phyloP scores from a whole-genome alignment of 2,329 filamentous ascomycete species.

The Penicillium sp. region DNA sequence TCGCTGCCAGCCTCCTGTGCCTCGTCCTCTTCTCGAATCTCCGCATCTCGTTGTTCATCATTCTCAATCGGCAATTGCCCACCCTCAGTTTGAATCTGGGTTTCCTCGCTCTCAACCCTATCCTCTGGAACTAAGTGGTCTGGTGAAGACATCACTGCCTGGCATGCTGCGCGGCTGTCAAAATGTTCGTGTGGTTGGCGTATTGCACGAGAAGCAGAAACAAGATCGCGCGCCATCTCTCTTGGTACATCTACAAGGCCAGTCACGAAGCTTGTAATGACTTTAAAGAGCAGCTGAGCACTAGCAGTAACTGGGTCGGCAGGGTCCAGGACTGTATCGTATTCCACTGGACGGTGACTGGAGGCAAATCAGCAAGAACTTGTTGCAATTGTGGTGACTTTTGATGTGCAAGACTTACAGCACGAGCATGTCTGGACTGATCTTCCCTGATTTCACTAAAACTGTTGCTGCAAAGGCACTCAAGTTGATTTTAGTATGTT shows the following conservation, averaged over 20 bases:
- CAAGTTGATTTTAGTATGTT: constrained; percentile 63
- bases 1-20: background rate
- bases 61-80: background rate
- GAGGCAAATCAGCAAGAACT: constrained; percentile 1
- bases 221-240: constrained; percentile 44
- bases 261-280: constrained; percentile 77
- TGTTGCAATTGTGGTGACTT: constrained; percentile 23
- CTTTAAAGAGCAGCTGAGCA: constrained; percentile 74
- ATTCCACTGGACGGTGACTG: constrained; percentile 60
- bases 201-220: constrained; percentile 52
- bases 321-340: constrained; percentile 75
- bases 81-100: background rate
- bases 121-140: constrained; percentile 37
- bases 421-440: constrained; percentile 71
- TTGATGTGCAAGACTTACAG: constrained; percentile 50
- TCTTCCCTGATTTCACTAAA: constrained; percentile 61
- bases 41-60: background rate
- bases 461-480: constrained; percentile 72
- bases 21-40: constrained; percentile 3
- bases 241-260: constrained; percentile 72
- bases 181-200: constrained; percentile 44
- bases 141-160: constrained; percentile 4
- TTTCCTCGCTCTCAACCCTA: constrained; percentile 3
- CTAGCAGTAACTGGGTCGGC: constrained; percentile 76
- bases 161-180: constrained; percentile 1